phyloP scores from a whole-genome alignment of 768 basidiomycete genomes.

The Boletus sp. region DNA sequence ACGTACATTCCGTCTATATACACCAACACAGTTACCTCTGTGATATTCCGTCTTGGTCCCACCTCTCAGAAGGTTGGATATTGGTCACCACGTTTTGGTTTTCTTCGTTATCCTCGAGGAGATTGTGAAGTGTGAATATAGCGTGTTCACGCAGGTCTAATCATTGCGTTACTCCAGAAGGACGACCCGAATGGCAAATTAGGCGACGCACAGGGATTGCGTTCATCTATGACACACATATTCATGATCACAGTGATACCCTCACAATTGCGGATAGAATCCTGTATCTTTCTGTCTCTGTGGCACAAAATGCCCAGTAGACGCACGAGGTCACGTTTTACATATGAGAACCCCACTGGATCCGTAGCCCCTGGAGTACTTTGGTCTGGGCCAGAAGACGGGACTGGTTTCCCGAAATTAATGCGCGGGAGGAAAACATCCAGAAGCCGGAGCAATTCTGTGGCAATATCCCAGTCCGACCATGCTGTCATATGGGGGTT shows the following conservation, averaged over 20 bases:
- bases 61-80: slow-evolving; percentile 59
- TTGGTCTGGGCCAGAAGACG: slow-evolving; percentile 2
- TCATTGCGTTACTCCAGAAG: slow-evolving; percentile 4
- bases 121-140: slow-evolving; percentile 75
- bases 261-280: slow-evolving; percentile 63
- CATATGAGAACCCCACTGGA: slow-evolving; percentile 66
- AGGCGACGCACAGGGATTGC: slow-evolving; percentile 79
- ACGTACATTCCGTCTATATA: slow-evolving; percentile 9
- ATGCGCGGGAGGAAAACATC: slow-evolving; percentile 84
- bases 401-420: slow-evolving; percentile 67
- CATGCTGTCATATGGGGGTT: background rate
- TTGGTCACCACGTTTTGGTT: slow-evolving; percentile 79
- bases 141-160: slow-evolving; percentile 87
- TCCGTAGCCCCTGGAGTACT: slow-evolving; percentile 32
- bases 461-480: slow-evolving; percentile 35
- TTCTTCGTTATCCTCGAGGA: slow-evolving; percentile 70
- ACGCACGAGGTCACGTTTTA: slow-evolving; percentile 89
- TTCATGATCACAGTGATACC: slow-evolving; percentile 84
- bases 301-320: slow-evolving; percentile 77
- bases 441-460: slow-evolving; percentile 72
- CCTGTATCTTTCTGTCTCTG: slow-evolving; percentile 62
- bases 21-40: slow-evolving; percentile 29
- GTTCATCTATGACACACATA: slow-evolving; percentile 85
- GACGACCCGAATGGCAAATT: background rate
- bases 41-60: slow-evolving; percentile 56